Base-by-base conservation (phyloP, 768 basidiomycete genomes). In the Strobilomyces dryophilus region DNA sequence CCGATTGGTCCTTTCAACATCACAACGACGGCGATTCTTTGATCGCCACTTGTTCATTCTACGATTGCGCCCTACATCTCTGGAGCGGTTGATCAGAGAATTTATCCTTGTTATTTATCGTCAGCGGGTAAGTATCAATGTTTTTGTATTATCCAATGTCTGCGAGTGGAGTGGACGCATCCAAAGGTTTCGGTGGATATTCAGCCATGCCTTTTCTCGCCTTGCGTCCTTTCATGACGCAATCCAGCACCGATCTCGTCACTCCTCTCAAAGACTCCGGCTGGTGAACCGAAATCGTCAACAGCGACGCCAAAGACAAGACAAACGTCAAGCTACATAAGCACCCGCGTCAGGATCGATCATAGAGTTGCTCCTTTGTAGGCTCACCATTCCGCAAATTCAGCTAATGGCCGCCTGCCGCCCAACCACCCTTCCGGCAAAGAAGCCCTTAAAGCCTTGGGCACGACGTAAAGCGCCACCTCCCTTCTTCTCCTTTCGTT, bases 1-100 rank as follows among this genome's bases (percentile, higher is more conserved):
- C 76, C 3, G 94, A 98, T 68, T 98, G 95, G 95, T 87, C 82
- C 7, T 80, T 80, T 52, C 71, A 69, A 17, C 54, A 65, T 27
- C 53, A 35, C 17, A 20, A 59, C 12, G 67, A 61, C 4, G 56
- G 59, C 1, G 67, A 73, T 34, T 84, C 83, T 2, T 50, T 87
- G 47, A 76, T 98, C 35, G 93, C 84, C 8, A 95, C 86, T 57
- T 95, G 93, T 66, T 97, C 93, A 17, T 99, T 99, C 72, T 99
- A 98, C 64, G 97, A 99, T 64, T 91, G 93, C 66, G 69, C 75
- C 35, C 66, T 98, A 69, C 81, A 84, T 65, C 61, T 94, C 17
- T 99, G 95, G 95, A 72, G 69, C 42, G 87, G 77, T 31, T 93
- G 66, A 79, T 45, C 12, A 44, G 41, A 46, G 11, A 36, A 37